Base-by-base conservation (phyloP, 345 rosid species). In the Linum tenue region DNA sequence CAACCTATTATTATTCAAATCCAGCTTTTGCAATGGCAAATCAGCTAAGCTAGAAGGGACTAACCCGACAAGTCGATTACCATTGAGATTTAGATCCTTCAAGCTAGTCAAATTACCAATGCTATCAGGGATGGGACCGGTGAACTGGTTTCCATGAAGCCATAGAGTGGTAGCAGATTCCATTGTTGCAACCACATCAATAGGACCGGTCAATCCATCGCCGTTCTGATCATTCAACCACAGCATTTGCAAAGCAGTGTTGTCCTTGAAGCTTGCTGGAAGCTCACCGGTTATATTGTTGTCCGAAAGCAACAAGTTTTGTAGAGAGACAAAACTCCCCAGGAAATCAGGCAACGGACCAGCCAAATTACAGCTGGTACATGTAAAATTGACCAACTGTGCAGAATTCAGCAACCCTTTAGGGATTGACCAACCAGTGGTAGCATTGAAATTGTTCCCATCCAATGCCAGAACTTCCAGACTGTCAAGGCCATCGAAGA, bases 71-170 rank as follows among this genome's bases (percentile, higher is more conserved):
- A 88, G 75, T 44, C 72, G 59, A 41, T 88, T 88, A 31, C 73
- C 53, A 61, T 86, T 88, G 10, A 84, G 81, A 76, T 88, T 79
- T 43, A 88, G 82, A 77, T 83, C 82, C 72, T 75, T 83, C 72
- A 86, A 80, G 9, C 65, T 39, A 72, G 63, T 75, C 74, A 86
- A 72, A 67, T 79, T 75, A 62, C 88, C 86, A 37, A 84, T 82
- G 62, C 70, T 81, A 39, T 65, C 80, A 2, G 91, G 96, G 64
- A 88, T 86, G 44, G 73, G 51, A 9, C 96, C 96, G 7, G 86
- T 75, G 79, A 88, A 88, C 66, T 73, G 75, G 56, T 88, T 88
- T 64, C 96, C 91, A 43, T 88, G 96, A 56, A 88, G 87, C 96
- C 96, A 88, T n/a, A 88, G 79, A 62, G 69, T 70, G 39, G 62